phyloP scores from a whole-genome alignment of 75 land plant species.

The Azolla pinnata region DNA sequence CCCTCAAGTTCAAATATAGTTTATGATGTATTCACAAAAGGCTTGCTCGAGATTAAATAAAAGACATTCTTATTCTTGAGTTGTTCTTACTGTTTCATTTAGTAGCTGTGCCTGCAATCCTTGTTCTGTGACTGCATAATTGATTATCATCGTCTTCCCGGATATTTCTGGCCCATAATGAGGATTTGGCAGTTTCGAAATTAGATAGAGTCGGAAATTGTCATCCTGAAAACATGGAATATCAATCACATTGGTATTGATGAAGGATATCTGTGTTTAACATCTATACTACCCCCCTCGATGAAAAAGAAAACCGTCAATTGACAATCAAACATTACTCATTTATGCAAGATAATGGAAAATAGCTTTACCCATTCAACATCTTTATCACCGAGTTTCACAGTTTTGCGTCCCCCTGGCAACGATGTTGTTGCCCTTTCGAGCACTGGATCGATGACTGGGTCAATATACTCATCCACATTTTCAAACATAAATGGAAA shows the following conservation, averaged over 20 bases:
- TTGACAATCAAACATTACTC: too few relatives aligned
- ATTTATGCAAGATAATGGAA: too few relatives aligned
- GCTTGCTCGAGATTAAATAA: not conserved
- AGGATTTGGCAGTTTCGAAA: slow-evolving; percentile 31
- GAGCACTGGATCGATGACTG: slow-evolving; percentile 31
- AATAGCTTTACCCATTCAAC: slow-evolving; percentile 24
- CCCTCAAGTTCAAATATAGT: too few relatives aligned
- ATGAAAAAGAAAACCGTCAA: too few relatives aligned
- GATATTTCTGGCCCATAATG: slow-evolving; percentile 34
- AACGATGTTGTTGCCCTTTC: slow-evolving; percentile 16
- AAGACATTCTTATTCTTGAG: not conserved
- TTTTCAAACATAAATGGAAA: slow-evolving; percentile 36
- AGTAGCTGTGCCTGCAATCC: slow-evolving; percentile 34
- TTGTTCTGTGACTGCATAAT: slow-evolving; percentile 27
- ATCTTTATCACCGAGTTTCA: slow-evolving; percentile 29
- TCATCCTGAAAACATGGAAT: slow-evolving; percentile 17
- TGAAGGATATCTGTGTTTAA: too few relatives aligned
- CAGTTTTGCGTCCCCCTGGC: slow-evolving; percentile 23
- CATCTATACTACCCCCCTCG: too few relatives aligned
- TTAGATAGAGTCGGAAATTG: slow-evolving; percentile 24
- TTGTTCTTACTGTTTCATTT: slow-evolving; percentile 24
- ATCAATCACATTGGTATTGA: not conserved
- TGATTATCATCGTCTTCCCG: slow-evolving; percentile 27
- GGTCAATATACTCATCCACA: slow-evolving; percentile 38
- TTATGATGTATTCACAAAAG: too few relatives aligned